phyloP scores from a whole-genome alignment of 768 basidiomycete species.

The Leccinum fibrillosum region DNA sequence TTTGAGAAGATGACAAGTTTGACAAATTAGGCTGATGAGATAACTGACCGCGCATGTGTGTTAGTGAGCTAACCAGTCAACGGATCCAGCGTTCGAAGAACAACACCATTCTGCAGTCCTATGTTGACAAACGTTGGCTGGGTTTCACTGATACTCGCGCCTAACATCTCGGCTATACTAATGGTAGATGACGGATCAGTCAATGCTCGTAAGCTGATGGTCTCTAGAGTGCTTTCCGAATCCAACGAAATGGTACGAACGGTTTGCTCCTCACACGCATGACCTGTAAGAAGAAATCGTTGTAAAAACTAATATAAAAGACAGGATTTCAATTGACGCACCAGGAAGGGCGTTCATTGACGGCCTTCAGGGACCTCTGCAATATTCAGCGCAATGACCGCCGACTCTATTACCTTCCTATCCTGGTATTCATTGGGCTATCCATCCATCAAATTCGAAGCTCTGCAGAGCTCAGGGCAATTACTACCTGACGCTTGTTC shows the following conservation, averaged over 20 bases:
- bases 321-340: constrained; percentile 37
- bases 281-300: constrained; percentile 55
- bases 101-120: constrained; percentile 92
- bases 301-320: neutral
- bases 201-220: constrained; percentile 92
- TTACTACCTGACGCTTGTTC: constrained; percentile 95
- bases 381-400: constrained; percentile 60
- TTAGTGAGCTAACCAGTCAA: constrained; percentile 94
- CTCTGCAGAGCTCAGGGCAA: constrained; percentile 93
- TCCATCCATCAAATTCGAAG: constrained; percentile 97
- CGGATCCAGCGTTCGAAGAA: constrained; percentile 92
- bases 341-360: constrained; percentile 89
- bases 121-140: constrained; percentile 99
- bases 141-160: constrained; percentile 94
- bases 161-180: constrained; percentile 96
- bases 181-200: constrained; percentile 95
- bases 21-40: no score
- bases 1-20: no score
- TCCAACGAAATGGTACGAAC: constrained; percentile 97
- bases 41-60: no score
- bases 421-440: constrained; percentile 65
- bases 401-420: constrained; percentile 94
- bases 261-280: constrained; percentile 99
- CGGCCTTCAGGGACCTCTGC: constrained; percentile 58
- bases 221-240: constrained; percentile 92